Percentiles rank a stretch among this genome's conserved stretches.
Evolutionary conservation across 495 filamentous ascomycete genomes (phyloP).

Genomic region (Aspergillus wentii): DNA sequence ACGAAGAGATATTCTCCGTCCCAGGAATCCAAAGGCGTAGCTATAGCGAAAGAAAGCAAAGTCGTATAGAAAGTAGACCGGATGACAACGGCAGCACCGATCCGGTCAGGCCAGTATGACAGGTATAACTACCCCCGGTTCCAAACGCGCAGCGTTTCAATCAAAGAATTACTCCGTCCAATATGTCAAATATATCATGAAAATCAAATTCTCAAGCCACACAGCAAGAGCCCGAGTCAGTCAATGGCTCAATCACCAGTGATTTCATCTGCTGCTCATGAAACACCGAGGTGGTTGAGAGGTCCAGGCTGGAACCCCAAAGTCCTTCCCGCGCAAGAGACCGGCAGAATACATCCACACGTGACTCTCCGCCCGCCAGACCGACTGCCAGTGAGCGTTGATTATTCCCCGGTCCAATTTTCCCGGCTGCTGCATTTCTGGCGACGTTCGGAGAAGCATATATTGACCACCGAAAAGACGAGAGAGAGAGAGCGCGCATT

Average conservation of each 20-base stretch:
- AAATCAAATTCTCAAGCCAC: neutral
- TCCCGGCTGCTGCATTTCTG: too few relatives aligned
- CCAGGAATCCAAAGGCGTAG: neutral
- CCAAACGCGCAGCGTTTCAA: conserved; percentile 8
- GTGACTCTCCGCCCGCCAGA: conserved; percentile 18
- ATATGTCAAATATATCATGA: too few relatives aligned
- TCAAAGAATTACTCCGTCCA: too few relatives aligned
- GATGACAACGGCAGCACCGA: neutral
- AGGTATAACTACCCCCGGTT: too few relatives aligned
- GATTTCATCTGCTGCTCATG: too few relatives aligned
- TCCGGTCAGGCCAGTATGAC: neutral
- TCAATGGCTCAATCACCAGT: too few relatives aligned
- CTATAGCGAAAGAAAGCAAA: neutral
- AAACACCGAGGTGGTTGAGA: too few relatives aligned
- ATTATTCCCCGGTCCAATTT: too few relatives aligned
- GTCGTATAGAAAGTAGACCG: neutral
- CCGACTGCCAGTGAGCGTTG: conserved; percentile 7
- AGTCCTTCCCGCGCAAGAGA: conserved; percentile 1
- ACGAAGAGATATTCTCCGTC: too few relatives aligned
- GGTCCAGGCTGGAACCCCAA: neutral
- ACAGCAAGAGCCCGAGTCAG: neutral
- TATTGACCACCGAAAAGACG: too few relatives aligned
- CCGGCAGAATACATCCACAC: conserved; percentile 16
- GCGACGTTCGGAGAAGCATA: too few relatives aligned
- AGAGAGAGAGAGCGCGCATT: too few relatives aligned